Percentiles rank a stretch among this genome's conserved stretches.
Evolutionary conservation across 2,329 filamentous ascomycete species (phyloP).

Genomic region (Trichoderma aggressivum): DNA sequence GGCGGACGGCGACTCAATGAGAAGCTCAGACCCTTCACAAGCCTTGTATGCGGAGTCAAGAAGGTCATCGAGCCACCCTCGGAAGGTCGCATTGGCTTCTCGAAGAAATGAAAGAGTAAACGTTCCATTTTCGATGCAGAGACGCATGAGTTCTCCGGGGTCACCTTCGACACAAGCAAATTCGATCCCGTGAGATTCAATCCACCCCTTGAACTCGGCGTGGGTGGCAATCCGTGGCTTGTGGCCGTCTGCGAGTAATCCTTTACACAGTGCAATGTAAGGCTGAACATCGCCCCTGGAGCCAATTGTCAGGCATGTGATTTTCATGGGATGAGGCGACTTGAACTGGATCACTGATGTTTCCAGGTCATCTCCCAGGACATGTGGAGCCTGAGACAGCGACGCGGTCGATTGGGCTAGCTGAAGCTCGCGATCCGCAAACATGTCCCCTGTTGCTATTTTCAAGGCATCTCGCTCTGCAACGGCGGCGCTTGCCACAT

Average conservation of each 20-base stretch:
- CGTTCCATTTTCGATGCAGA: constrained; percentile 96
- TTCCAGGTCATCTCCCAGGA: constrained; percentile 84
- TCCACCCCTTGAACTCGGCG: constrained; percentile 82
- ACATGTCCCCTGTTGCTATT: constrained; percentile 61
- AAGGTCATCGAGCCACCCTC: constrained; percentile 91
- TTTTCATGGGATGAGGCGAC: constrained; percentile 70
- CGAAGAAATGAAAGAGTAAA: constrained; percentile 89
- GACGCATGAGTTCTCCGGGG: constrained; percentile 87
- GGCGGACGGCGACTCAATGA: constrained; percentile 93
- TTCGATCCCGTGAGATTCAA: constrained; percentile 89
- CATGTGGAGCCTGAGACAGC: constrained; percentile 62
- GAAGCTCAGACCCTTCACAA: constrained; percentile 80
- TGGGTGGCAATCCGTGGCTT: constrained; percentile 86
- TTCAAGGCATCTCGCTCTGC: constrained; percentile 79
- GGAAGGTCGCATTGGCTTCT: constrained; percentile 83
- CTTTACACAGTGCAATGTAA: constrained; percentile 94
- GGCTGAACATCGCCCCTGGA: constrained; percentile 95
- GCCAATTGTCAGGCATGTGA: constrained; percentile 94
- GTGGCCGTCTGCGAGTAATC: constrained; percentile 83
- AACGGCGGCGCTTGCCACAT: constrained; percentile 70
- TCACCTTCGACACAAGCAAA: constrained; percentile 88
- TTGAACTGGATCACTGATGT: constrained; percentile 91
- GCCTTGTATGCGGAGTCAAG: constrained; percentile 77
- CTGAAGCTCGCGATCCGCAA: constrained; percentile 48
- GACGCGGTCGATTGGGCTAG: constrained; percentile 46